Evolutionary conservation across 345 rosid species (phyloP).

Genomic region (Gynandropsis gynandra): DNA sequence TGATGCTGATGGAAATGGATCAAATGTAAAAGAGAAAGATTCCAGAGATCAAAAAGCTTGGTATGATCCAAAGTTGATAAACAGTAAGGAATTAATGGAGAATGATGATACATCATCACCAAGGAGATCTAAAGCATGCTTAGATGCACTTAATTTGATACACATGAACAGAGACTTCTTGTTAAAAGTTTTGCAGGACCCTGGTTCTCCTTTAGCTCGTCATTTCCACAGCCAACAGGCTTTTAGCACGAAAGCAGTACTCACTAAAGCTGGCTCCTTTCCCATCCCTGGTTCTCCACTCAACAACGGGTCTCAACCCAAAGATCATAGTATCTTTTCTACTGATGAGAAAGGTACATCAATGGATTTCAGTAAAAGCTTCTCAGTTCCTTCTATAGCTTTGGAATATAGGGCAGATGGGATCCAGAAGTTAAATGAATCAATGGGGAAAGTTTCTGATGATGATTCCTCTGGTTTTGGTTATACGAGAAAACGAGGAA

Average conservation of each 20-base stretch:
- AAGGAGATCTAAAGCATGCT: constrained; percentile 31
- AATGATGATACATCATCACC: constrained; percentile 28
- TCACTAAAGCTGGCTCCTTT: constrained; percentile 37
- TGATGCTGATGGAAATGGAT: constrained; percentile 27
- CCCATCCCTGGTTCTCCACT: constrained; percentile 30
- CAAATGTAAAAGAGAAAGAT: constrained; percentile 22
- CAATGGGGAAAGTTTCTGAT: constrained; percentile 21
- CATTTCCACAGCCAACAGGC: constrained; percentile 38
- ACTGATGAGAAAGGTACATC: constrained; percentile 14
- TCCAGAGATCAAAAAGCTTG: constrained; percentile 19
- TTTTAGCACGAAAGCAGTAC: constrained; percentile 25
- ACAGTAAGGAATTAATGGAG: constrained; percentile 17
- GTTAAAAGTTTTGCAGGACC: constrained; percentile 39
- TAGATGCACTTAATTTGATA: constrained; percentile 47
- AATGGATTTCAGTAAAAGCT: constrained; percentile 9
- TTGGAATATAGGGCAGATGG: constrained; percentile 32
- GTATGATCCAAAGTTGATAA: constrained; percentile 25
- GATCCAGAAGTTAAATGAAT: constrained; percentile 24
- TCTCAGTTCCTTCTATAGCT: constrained; percentile 30
- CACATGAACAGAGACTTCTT: constrained; percentile 49
- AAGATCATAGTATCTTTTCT: constrained; percentile 19
- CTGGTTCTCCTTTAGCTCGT: constrained; percentile 45
- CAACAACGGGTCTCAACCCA: constrained; percentile 12
- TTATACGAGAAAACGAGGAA: constrained; percentile 28
- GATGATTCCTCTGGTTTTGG: constrained; percentile 29